phyloP scores from a whole-genome alignment of 345 rosid genomes.

The Salix suchowensis region DNA sequence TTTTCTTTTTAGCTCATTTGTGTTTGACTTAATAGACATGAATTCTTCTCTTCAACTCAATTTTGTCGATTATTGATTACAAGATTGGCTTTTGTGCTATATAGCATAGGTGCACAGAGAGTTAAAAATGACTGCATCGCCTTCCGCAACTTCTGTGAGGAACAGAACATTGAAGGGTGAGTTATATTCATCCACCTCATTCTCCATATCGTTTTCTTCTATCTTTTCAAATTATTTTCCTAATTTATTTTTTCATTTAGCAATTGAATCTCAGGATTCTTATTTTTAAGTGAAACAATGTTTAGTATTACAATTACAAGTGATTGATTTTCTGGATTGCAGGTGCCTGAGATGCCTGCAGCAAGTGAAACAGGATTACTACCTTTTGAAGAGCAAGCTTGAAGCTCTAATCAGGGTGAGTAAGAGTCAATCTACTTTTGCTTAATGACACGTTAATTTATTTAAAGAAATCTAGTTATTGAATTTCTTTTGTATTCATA shows the following conservation, averaged over 20 bases:
- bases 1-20: neutral
- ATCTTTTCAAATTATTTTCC: neutral
- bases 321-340: constrained; percentile 8
- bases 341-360: constrained; percentile 84
- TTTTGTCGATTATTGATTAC: neutral
- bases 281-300: neutral
- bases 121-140: constrained; percentile 75
- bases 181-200: constrained; percentile 16
- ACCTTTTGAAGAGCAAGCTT: constrained; percentile 66
- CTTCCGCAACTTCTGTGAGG: constrained; percentile 78
- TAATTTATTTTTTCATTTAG: neutral
- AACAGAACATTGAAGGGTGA: constrained; percentile 71
- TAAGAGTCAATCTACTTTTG: neutral
- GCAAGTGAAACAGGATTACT: constrained; percentile 78
- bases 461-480: neutral
- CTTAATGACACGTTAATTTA: neutral
- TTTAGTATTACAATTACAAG: neutral
- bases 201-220: neutral
- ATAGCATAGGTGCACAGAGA: constrained; percentile 93
- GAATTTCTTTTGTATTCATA: neutral
- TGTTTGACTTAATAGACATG: neutral
- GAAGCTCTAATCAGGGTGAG: constrained; percentile 71
- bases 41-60: neutral
- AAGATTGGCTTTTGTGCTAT: constrained; percentile 17
- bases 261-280: neutral